Base-by-base conservation (phyloP, 768 basidiomycete genomes). In the Boletus rubroflammeus region DNA sequence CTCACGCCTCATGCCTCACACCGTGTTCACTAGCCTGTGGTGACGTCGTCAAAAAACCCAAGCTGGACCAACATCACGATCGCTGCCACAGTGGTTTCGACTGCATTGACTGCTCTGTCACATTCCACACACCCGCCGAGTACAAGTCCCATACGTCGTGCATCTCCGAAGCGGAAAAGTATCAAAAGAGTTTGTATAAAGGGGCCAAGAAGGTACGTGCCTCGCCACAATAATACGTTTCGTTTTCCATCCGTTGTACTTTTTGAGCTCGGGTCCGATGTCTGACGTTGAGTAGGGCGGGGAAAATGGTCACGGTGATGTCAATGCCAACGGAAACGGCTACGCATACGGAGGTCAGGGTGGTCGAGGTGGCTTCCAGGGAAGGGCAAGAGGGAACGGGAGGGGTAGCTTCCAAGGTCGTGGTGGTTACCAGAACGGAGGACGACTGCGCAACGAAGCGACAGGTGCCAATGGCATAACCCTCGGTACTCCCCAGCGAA, bases 31-130 rank as follows among this genome's bases (percentile, higher is more conserved):
- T 55, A 90, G 91, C 69, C 34, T 97, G 94, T 69, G 75, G 79
- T 48, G 94, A 97, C 61, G 86, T 92, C 10, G 85, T 96, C 28
- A 97, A 93, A 72, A 97, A 97, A 65, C 94, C 94, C 13, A 93
- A 94, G 69, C 80, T 97, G 1, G 92, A 96, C 70, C 82, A 86
- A 66, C 93, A 96, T 63, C 59, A 67, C 44, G 67, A 63, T 28
- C 74, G 78, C 42, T 93, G 89, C 63, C 74, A 83, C 51, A 62
- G 80, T 2, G 81, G 85, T 7, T 88, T 90, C 61, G 88, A 88
- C 63, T 91, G 90, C 66, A 82, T 93, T 65, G 93, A 97, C 66
- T 97, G 93, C 71, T 86, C 84, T n/a, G 87, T 78, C 47, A 88
- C 89, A 0, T 97, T 96, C 72, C 74, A 81, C 25, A 78, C 80